These are phyloP conservation scores for Candolleomyces eurysporus DNA, from an alignment of 768 basidiomycete genomes.

Conservation along the genomic window DNA sequence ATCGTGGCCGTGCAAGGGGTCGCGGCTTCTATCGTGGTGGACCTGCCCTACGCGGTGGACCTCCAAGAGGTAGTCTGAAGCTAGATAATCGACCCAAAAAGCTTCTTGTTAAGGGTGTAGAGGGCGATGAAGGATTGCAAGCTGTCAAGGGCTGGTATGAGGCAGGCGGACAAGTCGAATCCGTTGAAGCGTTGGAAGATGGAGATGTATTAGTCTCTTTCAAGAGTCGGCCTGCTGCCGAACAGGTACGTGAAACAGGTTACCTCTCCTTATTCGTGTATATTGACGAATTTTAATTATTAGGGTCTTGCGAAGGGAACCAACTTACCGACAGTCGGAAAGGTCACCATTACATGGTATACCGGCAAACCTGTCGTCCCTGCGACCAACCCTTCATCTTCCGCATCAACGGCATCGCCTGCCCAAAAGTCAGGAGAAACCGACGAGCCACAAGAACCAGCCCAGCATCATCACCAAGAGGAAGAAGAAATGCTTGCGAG, in stretches of 20 bases:
- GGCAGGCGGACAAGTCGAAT: constrained; percentile 71
- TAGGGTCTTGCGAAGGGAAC: constrained; percentile 74
- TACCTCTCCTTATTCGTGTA: background rate
- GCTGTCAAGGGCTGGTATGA: constrained; percentile 83
- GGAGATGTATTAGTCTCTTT: constrained; percentile 68
- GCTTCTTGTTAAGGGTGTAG: constrained; percentile 69
- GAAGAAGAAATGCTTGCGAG: constrained; percentile 66
- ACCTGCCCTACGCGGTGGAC: constrained; percentile 55
- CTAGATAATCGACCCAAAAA: constrained; percentile 88
- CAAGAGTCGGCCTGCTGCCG: constrained; percentile 69
- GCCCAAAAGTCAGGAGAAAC: constrained; percentile 14
- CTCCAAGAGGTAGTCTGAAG: constrained; percentile 74
- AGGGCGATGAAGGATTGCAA: constrained; percentile 44
- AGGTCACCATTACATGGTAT: constrained; percentile 69
- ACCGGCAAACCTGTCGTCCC: constrained; percentile 29
- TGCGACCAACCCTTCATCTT: constrained; percentile 17
- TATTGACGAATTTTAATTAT: constrained; percentile 14
- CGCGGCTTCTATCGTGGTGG: constrained; percentile 60
- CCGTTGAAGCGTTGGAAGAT: constrained; percentile 50
- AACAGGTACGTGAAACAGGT: constrained; percentile 50
- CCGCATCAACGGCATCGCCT: constrained; percentile 12
- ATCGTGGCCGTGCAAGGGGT: constrained; percentile 67
- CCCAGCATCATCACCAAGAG: constrained; percentile 33
- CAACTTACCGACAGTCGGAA: constrained; percentile 63
- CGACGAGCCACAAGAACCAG: constrained; percentile 16